These are phyloP conservation scores for Geranium brycei DNA, from an alignment of 345 rosid species.

Conservation along the genomic window DNA sequence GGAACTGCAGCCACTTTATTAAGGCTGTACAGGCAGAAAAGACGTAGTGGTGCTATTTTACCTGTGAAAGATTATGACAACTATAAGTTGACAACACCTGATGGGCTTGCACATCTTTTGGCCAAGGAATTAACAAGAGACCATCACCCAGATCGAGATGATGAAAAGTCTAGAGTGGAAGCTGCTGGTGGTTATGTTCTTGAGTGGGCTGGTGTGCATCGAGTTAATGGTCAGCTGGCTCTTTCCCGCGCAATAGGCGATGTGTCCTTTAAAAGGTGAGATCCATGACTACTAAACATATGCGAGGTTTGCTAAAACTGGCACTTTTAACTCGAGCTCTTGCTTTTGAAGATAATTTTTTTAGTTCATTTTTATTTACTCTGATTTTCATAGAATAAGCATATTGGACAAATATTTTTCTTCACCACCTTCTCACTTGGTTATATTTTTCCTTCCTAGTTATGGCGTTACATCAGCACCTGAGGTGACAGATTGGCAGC, in stretches of 20 bases:
- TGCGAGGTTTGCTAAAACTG: no score
- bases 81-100: slow-evolving; percentile 27
- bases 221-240: slow-evolving; percentile 83
- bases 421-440: background rate
- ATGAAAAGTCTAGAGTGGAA: slow-evolving; percentile 78
- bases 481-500: slow-evolving; percentile 76
- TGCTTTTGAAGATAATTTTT: no score
- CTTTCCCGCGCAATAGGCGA: slow-evolving; percentile 90
- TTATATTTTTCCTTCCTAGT: slow-evolving; percentile 18
- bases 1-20: slow-evolving; percentile 52
- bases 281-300: background rate
- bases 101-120: slow-evolving; percentile 38
- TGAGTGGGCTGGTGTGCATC: slow-evolving; percentile 63
- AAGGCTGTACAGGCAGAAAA: slow-evolving; percentile 56
- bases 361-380: background rate
- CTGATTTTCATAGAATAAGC: background rate
- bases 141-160: slow-evolving; percentile 84
- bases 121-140: slow-evolving; percentile 72
- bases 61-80: slow-evolving; percentile 27
- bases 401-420: background rate
- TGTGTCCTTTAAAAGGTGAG: slow-evolving; percentile 46
- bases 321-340: no score
- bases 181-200: slow-evolving; percentile 83
- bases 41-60: slow-evolving; percentile 36
- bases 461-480: slow-evolving; percentile 86